A percentile compares a stretch with the other conserved stretches of the same genome.
These are phyloP conservation scores for Bipolaris bicolor DNA, from an alignment of 2,329 filamentous ascomycete genomes.

Conservation along the genomic window DNA sequence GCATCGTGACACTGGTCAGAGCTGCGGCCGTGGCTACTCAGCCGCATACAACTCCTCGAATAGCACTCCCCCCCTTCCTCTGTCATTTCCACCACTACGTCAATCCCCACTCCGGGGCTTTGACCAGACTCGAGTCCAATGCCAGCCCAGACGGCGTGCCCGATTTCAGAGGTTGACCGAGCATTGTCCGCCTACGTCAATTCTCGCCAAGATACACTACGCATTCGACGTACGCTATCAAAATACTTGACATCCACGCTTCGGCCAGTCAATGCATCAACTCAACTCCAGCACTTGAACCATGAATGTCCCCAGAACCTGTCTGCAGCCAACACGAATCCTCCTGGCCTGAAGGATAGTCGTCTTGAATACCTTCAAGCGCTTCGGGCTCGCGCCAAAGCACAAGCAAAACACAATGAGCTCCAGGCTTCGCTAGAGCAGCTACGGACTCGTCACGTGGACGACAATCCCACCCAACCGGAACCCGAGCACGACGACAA, in stretches of 20 bases:
- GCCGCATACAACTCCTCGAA: background rate
- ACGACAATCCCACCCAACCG: conserved; percentile 38
- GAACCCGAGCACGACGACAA: conserved; percentile 41
- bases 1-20: conserved; percentile 1
- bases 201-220: conserved; percentile 46
- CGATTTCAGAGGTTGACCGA: conserved; percentile 46
- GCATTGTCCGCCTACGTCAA: conserved; percentile 46
- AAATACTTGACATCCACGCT: conserved; percentile 41
- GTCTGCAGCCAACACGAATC: conserved; percentile 32
- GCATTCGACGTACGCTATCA: conserved; percentile 43
- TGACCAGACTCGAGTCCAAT: conserved; percentile 15
- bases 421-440: conserved; percentile 41
- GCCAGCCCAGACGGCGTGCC: conserved; percentile 40
- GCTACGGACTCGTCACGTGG: conserved; percentile 31
- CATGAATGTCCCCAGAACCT: conserved; percentile 38
- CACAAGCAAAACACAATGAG: conserved; percentile 48
- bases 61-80: background rate
- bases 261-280: conserved; percentile 33
- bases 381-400: conserved; percentile 51
- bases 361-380: conserved; percentile 55
- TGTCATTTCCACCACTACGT: background rate
- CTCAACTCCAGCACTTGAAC: conserved; percentile 41
- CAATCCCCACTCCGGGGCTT: background rate
- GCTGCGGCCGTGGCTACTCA: background rate
- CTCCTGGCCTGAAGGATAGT: conserved; percentile 50